Evolutionary conservation across 2,329 filamentous ascomycete species (phyloP).

Genomic region (Pseudovirgaria hyperparasitica): DNA sequence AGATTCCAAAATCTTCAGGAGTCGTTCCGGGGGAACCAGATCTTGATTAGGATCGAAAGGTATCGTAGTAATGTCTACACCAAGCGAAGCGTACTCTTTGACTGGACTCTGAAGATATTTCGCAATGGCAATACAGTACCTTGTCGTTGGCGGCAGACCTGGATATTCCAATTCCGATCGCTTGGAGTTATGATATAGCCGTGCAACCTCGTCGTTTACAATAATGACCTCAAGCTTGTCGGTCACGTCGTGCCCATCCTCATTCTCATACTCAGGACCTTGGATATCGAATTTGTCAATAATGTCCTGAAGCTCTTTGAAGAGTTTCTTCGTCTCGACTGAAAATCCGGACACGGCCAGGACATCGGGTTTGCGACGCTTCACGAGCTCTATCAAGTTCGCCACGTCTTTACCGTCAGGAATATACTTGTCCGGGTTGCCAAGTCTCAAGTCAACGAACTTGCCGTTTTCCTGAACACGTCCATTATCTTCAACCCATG

Average conservation of each 20-base stretch:
- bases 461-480: conserved; percentile 81
- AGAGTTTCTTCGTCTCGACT: conserved; percentile 71
- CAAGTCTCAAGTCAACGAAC: conserved; percentile 61
- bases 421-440: conserved; percentile 53
- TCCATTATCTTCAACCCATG: conserved; percentile 87
- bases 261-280: conserved; percentile 62
- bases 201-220: conserved; percentile 94
- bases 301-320: conserved; percentile 67
- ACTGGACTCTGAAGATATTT: conserved; percentile 91
- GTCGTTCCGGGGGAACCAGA: conserved; percentile 74
- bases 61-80: conserved; percentile 75
- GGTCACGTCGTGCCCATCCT: conserved; percentile 55
- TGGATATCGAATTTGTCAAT: conserved; percentile 66
- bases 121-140: conserved; percentile 82
- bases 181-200: conserved; percentile 83
- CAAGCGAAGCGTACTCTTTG: conserved; percentile 90
- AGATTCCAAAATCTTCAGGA: conserved; percentile 79
- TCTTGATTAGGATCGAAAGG: conserved; percentile 85
- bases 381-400: conserved; percentile 65
- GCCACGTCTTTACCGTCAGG: conserved; percentile 52
- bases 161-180: conserved; percentile 72
- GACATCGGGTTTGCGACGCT: conserved; percentile 74
- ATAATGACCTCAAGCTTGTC: conserved; percentile 80
- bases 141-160: conserved; percentile 60
- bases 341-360: conserved; percentile 82